A percentile compares a stretch with the other conserved stretches of the same genome.
phyloP scores from a whole-genome alignment of 352 stramenopile genomes.

The Phytopythium montanum region DNA sequence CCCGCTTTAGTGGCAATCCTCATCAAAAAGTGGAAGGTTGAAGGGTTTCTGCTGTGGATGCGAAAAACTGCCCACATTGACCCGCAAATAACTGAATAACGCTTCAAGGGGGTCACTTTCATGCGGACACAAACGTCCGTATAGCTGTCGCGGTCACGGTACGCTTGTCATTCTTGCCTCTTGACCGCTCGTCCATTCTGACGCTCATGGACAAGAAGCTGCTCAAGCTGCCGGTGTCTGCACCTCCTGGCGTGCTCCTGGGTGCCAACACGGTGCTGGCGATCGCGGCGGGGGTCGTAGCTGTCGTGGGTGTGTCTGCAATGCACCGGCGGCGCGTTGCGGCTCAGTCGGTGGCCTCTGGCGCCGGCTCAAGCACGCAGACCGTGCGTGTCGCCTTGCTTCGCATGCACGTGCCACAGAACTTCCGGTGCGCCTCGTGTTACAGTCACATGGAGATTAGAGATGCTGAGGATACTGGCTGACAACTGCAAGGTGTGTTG shows the following conservation, averaged over 20 bases:
- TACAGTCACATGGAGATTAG: not conserved
- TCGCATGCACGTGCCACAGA: conserved; percentile 50
- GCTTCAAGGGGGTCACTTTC: not conserved
- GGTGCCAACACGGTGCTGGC: conserved; percentile 34
- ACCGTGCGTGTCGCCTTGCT: conserved; percentile 44
- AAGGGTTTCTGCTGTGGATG: not conserved
- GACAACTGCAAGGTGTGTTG: not conserved
- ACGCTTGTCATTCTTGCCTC: not conserved
- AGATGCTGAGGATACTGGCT: conserved; percentile 2
- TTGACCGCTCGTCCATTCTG: not conserved
- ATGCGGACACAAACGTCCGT: not conserved
- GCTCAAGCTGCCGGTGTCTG: conserved; percentile 24
- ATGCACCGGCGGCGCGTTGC: conserved; percentile 33
- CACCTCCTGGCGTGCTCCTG: conserved; percentile 21
- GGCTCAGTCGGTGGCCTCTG: not conserved
- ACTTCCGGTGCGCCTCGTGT: conserved; percentile 31
- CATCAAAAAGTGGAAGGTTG: not conserved
- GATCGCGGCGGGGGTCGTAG: conserved; percentile 32
- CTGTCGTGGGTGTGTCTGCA: conserved; percentile 39
- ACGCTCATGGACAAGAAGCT: conserved; percentile 41
- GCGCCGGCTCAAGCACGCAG: conserved; percentile 2
- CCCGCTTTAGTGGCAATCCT: not conserved
- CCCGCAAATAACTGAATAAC: no score
- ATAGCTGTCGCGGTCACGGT: not conserved
- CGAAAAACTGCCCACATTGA: not conserved